A percentile compares a stretch with the other conserved stretches of the same genome.
phyloP scores from a whole-genome alignment of 2,329 filamentous ascomycete genomes.

The Xylariales sp. region DNA sequence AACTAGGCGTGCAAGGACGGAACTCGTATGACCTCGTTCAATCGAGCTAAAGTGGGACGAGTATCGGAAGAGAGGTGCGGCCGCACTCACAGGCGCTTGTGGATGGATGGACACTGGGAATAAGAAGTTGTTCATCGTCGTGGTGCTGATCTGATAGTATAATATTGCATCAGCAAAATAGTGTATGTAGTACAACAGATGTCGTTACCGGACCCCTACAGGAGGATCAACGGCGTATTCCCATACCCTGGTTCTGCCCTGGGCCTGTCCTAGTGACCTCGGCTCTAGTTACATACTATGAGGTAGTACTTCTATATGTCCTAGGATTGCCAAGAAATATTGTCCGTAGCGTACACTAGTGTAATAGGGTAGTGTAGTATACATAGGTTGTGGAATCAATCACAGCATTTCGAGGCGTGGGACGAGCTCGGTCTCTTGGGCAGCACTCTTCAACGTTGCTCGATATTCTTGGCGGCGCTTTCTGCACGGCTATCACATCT shows the following conservation, averaged over 20 bases:
- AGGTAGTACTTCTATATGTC: background rate
- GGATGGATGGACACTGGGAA: background rate
- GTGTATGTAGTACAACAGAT: background rate
- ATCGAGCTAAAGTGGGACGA: slow-evolving; percentile 23
- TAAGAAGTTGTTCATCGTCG: background rate
- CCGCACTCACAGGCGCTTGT: slow-evolving; percentile 27
- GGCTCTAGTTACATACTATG: background rate
- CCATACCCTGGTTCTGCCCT: slow-evolving; percentile 13
- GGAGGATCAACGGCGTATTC: slow-evolving; percentile 10
- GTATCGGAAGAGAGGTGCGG: slow-evolving; percentile 29
- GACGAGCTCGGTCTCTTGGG: background rate
- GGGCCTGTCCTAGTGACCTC: background rate
- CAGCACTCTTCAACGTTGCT: background rate
- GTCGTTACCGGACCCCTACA: slow-evolving; percentile 27
- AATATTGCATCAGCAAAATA: background rate
- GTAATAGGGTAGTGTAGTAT: too few relatives aligned
- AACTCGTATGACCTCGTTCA: slow-evolving; percentile 29
- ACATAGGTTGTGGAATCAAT: too few relatives aligned
- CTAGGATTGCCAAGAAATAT: slow-evolving; percentile 19
- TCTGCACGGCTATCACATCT: slow-evolving; percentile 32
- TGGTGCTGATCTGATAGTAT: slow-evolving; percentile 17
- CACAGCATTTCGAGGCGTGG: background rate
- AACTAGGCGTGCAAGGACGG: background rate
- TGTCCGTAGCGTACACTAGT: slow-evolving; percentile 1
- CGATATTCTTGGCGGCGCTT: slow-evolving; percentile 26